Conservation (phyloP, 306 rosid genomes). For the Prunus dulcis region DNA sequence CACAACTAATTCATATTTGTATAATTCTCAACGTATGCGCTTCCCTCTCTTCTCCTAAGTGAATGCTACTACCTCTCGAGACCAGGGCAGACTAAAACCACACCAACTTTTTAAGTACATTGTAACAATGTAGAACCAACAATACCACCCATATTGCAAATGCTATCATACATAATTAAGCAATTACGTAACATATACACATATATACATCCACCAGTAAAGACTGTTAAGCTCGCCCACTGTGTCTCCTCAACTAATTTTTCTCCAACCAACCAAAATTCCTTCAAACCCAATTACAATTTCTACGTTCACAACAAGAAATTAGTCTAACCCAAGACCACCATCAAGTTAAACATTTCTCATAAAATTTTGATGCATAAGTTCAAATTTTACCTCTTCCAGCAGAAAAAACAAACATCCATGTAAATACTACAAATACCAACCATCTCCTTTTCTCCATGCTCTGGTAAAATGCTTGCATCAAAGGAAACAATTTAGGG, state of each 20-base stretch:
- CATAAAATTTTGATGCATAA: background rate
- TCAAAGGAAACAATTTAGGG: conserved; percentile 15
- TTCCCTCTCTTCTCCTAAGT: background rate
- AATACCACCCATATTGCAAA: background rate
- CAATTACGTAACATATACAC: too few relatives aligned
- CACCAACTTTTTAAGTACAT: background rate
- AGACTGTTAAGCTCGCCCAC: background rate
- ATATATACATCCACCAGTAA: background rate
- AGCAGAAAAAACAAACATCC: conserved; percentile 37
- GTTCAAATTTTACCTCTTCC: conserved; percentile 51
- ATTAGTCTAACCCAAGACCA: background rate
- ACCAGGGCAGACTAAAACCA: background rate
- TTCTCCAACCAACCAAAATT: background rate
- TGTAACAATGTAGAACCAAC: background rate
- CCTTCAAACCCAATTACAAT: background rate
- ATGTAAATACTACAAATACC: conserved; percentile 32
- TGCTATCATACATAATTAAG: background rate
- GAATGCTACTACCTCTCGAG: background rate
- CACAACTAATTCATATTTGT: background rate
- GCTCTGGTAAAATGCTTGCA: conserved; percentile 25
- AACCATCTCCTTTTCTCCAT: conserved; percentile 58
- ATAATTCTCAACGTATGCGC: background rate
- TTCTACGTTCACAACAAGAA: background rate
- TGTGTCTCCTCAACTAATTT: background rate
- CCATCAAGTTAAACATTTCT: background rate